Evolutionary conservation across 345 rosid genomes (phyloP), one percentile per base, ranked within the genome.

Genomic region (Cardamine occulta): DNA sequence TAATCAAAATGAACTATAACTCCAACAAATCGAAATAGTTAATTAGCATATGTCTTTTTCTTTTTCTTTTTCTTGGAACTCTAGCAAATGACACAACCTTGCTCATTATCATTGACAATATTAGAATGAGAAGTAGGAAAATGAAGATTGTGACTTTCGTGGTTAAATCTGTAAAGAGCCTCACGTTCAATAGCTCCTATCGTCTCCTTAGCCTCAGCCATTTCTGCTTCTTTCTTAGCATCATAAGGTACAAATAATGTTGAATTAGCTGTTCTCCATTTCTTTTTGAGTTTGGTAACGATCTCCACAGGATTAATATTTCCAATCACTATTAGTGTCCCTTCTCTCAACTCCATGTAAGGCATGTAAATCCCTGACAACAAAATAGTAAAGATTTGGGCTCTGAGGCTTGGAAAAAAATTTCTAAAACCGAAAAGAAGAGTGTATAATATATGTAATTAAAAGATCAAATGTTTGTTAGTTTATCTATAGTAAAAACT

Each of bases 31-130:
- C n/a, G 4, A 53, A 53, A 53, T 53, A 24, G 57, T 26, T 54
- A 26, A 28, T 26, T 26, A 26, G 18, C 60, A 26, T 26, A 26
- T 55, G 19, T 7, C 19, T 54, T 26, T 13, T 28, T 7, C 1
- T 10, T 35, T 35, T 35, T 29, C 19, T 3, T 6, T 26, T 52
- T 12, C 14, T 23, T 54, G 34, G 10, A 54, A 14, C 35, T 14
- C 60, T 55, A 55, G 60, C 60, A 55, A 55, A 55, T 55, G 18
- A 55, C 35, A 55, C 60, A 55, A 14, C 35, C 60, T 55, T 13
- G 60, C 35, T 14, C 18, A 8, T 14, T n/a, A 55, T 28, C 35
- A 55, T 26, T 55, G 60, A 26, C 18, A 28, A 28, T 28, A 28
- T 26, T 40, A 40, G 1, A 39, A 39, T 12, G 44, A 39, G 44